Conservation (phyloP, 2,329 filamentous ascomycete species). For the Teratosphaeria epicoccoides region DNA sequence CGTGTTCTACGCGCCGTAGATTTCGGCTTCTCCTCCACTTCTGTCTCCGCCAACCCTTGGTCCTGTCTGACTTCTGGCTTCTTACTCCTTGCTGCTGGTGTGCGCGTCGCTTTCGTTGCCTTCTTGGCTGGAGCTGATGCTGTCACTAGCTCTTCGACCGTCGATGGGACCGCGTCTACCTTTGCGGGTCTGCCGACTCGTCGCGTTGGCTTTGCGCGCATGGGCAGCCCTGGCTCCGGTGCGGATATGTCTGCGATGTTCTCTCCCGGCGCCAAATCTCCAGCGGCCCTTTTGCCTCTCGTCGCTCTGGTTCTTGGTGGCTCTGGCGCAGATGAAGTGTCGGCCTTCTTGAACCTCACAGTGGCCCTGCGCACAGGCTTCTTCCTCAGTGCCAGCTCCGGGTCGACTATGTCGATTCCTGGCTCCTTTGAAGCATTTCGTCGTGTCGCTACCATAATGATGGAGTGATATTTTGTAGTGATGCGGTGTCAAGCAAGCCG, state of each 20-base stretch:
- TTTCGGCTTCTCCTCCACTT: conserved; percentile 2
- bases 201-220: conserved; percentile 4
- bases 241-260: not conserved
- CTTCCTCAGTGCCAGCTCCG: conserved; percentile 18
- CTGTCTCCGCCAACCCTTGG: not conserved
- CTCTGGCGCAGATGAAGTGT: conserved; percentile 8
- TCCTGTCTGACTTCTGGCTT: not conserved
- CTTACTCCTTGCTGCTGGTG: not conserved
- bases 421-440: conserved; percentile 18
- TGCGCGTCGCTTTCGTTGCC: conserved; percentile 1
- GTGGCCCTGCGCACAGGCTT: conserved; percentile 25
- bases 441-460: conserved; percentile 28
- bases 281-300: conserved; percentile 3
- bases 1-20: not conserved
- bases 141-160: not conserved
- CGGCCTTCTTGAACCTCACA: conserved; percentile 11
- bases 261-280: not conserved
- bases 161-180: conserved; percentile 4
- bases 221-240: not conserved
- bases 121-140: not conserved
- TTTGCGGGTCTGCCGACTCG: conserved; percentile 7
- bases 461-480: not conserved
- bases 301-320: conserved; percentile 4
- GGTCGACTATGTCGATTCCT: conserved; percentile 8
- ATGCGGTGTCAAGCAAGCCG: not conserved